These are phyloP conservation scores for Phylloporus rhodoxanthus DNA, from an alignment of 768 basidiomycete species.

Conservation along the genomic window DNA sequence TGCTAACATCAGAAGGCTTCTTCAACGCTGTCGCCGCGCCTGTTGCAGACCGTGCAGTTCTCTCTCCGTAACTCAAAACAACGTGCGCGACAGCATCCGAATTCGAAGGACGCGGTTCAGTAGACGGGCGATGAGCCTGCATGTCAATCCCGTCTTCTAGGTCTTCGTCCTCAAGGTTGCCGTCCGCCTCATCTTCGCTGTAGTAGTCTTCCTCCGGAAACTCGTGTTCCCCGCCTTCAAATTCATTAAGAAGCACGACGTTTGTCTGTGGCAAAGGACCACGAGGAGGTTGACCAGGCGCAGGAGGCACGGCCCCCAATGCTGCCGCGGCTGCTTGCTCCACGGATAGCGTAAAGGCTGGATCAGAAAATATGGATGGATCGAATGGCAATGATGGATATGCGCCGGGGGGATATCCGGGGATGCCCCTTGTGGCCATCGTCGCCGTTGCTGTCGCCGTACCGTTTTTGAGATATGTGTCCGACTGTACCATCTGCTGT, in stretches of 20 bases:
- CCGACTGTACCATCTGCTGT: constrained; percentile 55
- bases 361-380: constrained; percentile 49
- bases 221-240: constrained; percentile 32
- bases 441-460: constrained; percentile 28
- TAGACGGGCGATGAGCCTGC: constrained; percentile 19
- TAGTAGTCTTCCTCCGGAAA: constrained; percentile 40
- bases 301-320: constrained; percentile 25
- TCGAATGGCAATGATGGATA: constrained; percentile 44
- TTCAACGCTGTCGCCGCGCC: constrained; percentile 1
- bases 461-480: constrained; percentile 33
- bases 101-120: constrained; percentile 12
- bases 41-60: constrained; percentile 12
- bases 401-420: constrained; percentile 39
- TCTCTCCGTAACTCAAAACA: constrained; percentile 38
- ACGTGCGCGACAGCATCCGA: constrained; percentile 33
- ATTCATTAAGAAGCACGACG: constrained; percentile 38
- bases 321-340: constrained; percentile 42
- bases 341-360: constrained; percentile 46
- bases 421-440: constrained; percentile 31
- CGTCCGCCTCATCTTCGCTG: constrained; percentile 44
- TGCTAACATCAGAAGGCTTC: constrained; percentile 16
- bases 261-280: constrained; percentile 29
- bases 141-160: constrained; percentile 29
- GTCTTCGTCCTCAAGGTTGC: constrained; percentile 37
- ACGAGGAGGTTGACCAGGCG: constrained; percentile 30